phyloP scores from a whole-genome alignment of 805 yeast species.

The Candida glaebosa region DNA sequence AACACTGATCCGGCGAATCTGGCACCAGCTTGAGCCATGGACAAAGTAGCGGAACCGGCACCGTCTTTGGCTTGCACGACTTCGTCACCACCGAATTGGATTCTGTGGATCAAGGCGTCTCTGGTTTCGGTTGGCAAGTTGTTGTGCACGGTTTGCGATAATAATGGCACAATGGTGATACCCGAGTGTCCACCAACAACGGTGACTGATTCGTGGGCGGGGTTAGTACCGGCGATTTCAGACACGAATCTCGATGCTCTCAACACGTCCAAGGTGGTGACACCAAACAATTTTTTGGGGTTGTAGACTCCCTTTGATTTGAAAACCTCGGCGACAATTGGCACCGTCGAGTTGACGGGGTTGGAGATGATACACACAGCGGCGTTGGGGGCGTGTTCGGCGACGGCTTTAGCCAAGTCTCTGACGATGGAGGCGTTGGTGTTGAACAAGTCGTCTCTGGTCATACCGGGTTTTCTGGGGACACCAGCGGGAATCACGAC shows the following conservation, averaged over 20 bases:
- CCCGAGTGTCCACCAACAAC: conserved; percentile 48
- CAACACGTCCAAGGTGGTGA: conserved; percentile 43
- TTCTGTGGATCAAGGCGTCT: conserved; percentile 36
- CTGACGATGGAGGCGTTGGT: conserved; percentile 44
- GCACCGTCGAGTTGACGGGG: conserved; percentile 46
- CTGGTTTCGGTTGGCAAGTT: conserved; percentile 13
- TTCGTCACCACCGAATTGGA: conserved; percentile 83
- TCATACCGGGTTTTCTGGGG: conserved; percentile 49
- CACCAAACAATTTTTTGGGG: conserved; percentile 44
- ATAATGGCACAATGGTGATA: conserved; percentile 43
- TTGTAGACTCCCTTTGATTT: conserved; percentile 44
- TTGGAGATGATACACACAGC: conserved; percentile 44
- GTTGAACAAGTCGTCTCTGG: conserved; percentile 45
- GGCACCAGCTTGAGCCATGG: conserved; percentile 95
- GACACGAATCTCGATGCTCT: conserved; percentile 46
- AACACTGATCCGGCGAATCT: conserved; percentile 60
- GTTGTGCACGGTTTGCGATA: conserved; percentile 19
- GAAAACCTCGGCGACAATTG: conserved; percentile 48
- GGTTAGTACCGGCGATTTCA: conserved; percentile 26
- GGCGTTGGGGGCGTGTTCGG: conserved; percentile 37
- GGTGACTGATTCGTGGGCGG: conserved; percentile 36
- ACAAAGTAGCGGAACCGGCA: conserved; percentile 89
- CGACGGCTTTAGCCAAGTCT: conserved; percentile 40
- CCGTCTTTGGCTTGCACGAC: conserved; percentile 95
- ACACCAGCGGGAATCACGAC: conserved; percentile 48